A percentile compares a stretch with the other conserved stretches of the same genome.
Evolutionary conservation across 164 flowering plant genomes (phyloP).

Genomic region (Stephania cephalantha): DNA sequence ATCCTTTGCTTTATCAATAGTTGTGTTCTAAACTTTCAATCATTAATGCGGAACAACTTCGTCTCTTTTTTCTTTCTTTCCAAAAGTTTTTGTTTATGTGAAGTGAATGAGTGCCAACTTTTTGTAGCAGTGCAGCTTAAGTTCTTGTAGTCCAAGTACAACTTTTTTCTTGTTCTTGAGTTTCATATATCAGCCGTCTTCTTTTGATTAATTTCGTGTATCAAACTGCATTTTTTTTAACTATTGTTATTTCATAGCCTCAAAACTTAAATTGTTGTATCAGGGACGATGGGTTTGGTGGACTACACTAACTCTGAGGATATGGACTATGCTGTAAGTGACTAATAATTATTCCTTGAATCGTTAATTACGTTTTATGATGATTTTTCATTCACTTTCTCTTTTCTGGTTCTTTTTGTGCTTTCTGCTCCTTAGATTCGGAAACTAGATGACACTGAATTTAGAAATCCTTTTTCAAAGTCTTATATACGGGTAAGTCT

Average conservation of each 20-base stretch:
- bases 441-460: constrained; percentile 93
- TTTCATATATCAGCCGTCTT: neutral
- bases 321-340: constrained; percentile 97
- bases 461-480: constrained; percentile 85
- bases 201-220: neutral
- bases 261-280: constrained; percentile 7
- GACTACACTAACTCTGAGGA: constrained; percentile 91
- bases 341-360: neutral
- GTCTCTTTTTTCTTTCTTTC: too few species aligned
- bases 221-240: neutral
- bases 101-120: neutral
- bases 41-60: neutral
- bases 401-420: neutral
- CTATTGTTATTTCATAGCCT: neutral
- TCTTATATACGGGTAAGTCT: constrained; percentile 65
- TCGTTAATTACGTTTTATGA: neutral
- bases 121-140: neutral
- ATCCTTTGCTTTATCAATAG: neutral
- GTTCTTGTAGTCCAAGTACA: neutral
- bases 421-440: constrained; percentile 48
- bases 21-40: neutral
- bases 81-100: neutral
- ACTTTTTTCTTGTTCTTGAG: neutral
- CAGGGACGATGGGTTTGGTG: constrained; percentile 91
- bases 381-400: neutral